Base-by-base conservation (phyloP, 2,329 filamentous ascomycete genomes). In the Ophiostoma montium region DNA sequence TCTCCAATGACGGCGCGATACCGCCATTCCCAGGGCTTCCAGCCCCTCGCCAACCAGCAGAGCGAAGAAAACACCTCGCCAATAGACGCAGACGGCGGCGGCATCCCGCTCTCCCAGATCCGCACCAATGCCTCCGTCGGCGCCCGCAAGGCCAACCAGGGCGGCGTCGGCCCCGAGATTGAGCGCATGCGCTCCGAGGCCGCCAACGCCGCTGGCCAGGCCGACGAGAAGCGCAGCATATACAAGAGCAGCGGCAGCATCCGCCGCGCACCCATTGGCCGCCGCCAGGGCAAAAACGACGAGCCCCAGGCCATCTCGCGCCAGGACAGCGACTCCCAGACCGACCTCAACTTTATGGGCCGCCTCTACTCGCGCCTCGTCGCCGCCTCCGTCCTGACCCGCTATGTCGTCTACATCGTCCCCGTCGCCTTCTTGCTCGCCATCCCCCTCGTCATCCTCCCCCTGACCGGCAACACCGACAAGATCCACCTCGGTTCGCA, bases 331-430 rank as follows among this genome's bases (percentile, higher is more conserved):
- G 65, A 67, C 52, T 62, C 62, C 8, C 73, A 78, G 2, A 62
- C 74, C 31, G 68, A 70, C 31, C 64, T 85, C 54, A 85, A 79
- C 56, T 74, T 74, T 52, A 76, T 86, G 69, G 82, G 82, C 41
- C 71, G 71, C 52, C 59, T 85, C 33, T 82, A 85, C 64, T 70
- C 72, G 58, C 81, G 75, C 61, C 71, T 86, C 53, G 66, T 84
- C 52, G 68, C 70, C 56, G 80, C 80, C 58, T 81, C 77, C 8
- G 69, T 79, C 54, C 58, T 83, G 53, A 81, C 77, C 4, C 71
- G 81, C 43, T 85, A 85, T 59, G 65, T 83, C 44, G 70, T 85
- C 54, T 85, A 84, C 59, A 72, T 85, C 54, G 64, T 80, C 21
- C 82, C 82, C 5, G 66, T 85, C 30, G 78, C 71, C 42, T 52